Percentiles rank a stretch among this genome's conserved stretches.
These are phyloP conservation scores for Penicillium roqueforti DNA, from an alignment of 495 filamentous ascomycete genomes.

Conservation along the genomic window DNA sequence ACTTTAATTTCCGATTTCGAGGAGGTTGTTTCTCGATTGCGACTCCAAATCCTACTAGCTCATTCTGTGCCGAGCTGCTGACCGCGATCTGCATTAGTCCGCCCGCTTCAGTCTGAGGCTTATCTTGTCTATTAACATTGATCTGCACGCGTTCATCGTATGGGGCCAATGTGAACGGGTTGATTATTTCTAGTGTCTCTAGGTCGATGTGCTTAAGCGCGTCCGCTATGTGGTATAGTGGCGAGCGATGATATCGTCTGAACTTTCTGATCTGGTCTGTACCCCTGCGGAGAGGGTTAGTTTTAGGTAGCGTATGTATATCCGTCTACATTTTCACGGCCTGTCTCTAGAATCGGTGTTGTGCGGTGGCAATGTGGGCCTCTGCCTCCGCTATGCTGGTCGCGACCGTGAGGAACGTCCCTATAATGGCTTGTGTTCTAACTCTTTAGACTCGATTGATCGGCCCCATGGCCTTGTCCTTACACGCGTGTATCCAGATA, in stretches of 20 bases:
- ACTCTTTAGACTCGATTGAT: neutral
- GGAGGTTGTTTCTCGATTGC: constrained; percentile 2
- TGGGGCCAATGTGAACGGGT: constrained; percentile 4
- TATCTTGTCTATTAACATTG: neutral
- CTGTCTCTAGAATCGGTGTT: neutral
- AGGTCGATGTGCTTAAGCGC: constrained; percentile 3
- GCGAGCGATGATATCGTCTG: constrained; percentile 5
- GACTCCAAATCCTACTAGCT: constrained; percentile 1
- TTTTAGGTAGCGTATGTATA: constrained; percentile 20
- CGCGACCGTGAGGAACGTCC: neutral
- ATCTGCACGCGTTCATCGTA: constrained; percentile 12
- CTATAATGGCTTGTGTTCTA: neutral
- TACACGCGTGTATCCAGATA: neutral
- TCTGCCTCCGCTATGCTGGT: constrained; percentile 6
- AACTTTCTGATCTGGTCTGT: constrained; percentile 6
- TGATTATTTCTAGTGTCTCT: neutral
- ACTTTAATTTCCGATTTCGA: neutral
- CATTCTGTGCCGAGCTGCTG: constrained; percentile 4
- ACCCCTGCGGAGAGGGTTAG: constrained; percentile 21
- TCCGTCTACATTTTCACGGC: constrained; percentile 6
- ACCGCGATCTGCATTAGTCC: neutral
- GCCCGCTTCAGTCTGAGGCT: constrained; percentile 2
- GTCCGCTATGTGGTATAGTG: constrained; percentile 7
- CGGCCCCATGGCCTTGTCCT: constrained; percentile 10
- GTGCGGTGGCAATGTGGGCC: neutral